Percentiles rank a stretch among this genome's conserved stretches.
Evolutionary conservation across 2,329 filamentous ascomycete species (phyloP).

Genomic region (Talaromyces pinophilus): DNA sequence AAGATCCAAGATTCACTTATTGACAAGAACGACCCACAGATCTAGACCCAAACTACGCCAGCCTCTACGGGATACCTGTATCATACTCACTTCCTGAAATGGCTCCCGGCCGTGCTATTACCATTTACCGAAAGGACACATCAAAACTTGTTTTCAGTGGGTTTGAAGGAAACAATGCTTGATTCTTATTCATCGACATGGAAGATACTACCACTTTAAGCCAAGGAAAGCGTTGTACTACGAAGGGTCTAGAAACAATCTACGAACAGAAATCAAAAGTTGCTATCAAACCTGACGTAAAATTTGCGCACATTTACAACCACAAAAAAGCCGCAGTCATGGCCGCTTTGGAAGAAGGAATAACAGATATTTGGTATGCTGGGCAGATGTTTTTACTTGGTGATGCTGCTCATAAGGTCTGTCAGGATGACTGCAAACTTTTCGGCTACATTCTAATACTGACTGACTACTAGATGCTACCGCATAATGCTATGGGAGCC

Average conservation of each 20-base stretch:
- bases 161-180: neutral
- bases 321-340: conserved; percentile 17
- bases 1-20: neutral
- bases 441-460: neutral
- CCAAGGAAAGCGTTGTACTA: neutral
- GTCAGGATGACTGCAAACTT: neutral
- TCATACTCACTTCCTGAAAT: neutral
- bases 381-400: neutral
- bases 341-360: conserved; percentile 5
- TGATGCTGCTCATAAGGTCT: conserved; percentile 12
- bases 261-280: conserved; percentile 1
- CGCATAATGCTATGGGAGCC: conserved; percentile 18
- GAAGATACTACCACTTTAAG: neutral
- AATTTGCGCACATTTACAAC: conserved; percentile 8
- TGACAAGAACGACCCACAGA: neutral
- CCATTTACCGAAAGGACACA: neutral
- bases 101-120: neutral
- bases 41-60: neutral
- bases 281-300: neutral
- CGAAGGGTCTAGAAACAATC: neutral
- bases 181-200: conserved; percentile 1
- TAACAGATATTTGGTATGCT: conserved; percentile 1
- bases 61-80: neutral
- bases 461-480: neutral
- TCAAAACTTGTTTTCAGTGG: conserved; percentile 10